These are phyloP conservation scores for Jaapia argillacea DNA, from an alignment of 768 basidiomycete species.

Conservation along the genomic window DNA sequence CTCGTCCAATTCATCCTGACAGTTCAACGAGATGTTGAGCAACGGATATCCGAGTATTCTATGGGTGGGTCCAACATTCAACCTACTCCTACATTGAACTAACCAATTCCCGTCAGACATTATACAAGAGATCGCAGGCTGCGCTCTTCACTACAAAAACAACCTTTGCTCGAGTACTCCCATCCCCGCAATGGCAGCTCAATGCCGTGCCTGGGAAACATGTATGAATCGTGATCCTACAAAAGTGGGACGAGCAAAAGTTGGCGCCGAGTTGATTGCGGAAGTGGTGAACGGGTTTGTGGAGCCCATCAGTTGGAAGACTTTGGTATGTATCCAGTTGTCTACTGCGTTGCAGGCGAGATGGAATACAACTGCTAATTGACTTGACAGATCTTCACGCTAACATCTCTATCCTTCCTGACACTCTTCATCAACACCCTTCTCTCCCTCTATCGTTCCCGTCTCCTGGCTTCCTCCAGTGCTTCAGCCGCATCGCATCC, in stretches of 20 bases:
- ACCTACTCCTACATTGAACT: slow-evolving; percentile 5
- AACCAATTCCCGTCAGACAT: slow-evolving; percentile 44
- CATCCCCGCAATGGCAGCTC: slow-evolving; percentile 80
- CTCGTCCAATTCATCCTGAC: slow-evolving; percentile 81
- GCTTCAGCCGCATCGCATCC: slow-evolving; percentile 22
- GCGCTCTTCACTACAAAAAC: slow-evolving; percentile 68
- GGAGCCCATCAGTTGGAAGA: slow-evolving; percentile 97
- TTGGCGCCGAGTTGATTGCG: slow-evolving; percentile 91
- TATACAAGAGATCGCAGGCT: slow-evolving; percentile 86
- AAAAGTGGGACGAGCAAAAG: slow-evolving; percentile 77
- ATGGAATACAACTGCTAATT: slow-evolving; percentile 1
- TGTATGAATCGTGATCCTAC: slow-evolving; percentile 95
- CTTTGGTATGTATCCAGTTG: slow-evolving; percentile 49
- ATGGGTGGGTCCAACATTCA: slow-evolving; percentile 47
- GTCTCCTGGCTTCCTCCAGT: slow-evolving; percentile 36
- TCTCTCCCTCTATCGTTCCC: slow-evolving; percentile 66
- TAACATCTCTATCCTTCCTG: slow-evolving; percentile 67
- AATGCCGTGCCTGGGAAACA: slow-evolving; percentile 84
- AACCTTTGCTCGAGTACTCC: slow-evolving; percentile 72
- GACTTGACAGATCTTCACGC: slow-evolving; percentile 48
- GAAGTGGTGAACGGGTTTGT: slow-evolving; percentile 96
- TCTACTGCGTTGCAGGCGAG: neutral
- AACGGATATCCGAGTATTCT: slow-evolving; percentile 80
- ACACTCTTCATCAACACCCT: slow-evolving; percentile 78
- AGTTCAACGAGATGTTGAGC: slow-evolving; percentile 82